Percentiles rank a stretch among this genome's conserved stretches.
Conservation (phyloP, 1,139 yeast species). For the Groenewaldozyma sp. region DNA sequence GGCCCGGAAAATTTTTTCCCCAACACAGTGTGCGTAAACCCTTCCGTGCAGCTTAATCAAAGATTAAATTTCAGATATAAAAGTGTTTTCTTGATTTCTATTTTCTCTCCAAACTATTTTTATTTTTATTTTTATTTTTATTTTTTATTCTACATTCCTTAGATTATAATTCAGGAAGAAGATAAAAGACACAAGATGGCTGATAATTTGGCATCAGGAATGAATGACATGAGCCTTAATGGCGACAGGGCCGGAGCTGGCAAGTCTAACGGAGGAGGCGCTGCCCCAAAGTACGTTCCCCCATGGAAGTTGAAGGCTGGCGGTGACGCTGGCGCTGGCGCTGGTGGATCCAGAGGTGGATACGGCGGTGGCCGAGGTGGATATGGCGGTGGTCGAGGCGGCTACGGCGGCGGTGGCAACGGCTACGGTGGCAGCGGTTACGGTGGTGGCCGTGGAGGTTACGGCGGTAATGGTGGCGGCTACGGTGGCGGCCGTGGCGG, state of each 20-base stretch:
- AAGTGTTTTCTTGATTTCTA: not conserved
- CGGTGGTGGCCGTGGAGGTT: conserved; percentile 24
- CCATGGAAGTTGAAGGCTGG: conserved; percentile 37
- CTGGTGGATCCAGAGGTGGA: conserved; percentile 16
- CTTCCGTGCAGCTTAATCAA: no score
- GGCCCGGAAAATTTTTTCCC: no score
- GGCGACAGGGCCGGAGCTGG: conserved; percentile 19
- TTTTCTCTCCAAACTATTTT: conserved; percentile 3
- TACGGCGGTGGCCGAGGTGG: conserved; percentile 20
- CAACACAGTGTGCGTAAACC: no score
- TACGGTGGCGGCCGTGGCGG: conserved; percentile 22
- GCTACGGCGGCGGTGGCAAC: conserved; percentile 25
- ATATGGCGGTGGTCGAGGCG: conserved; percentile 17
- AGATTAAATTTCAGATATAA: no score
- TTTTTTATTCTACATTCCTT: not conserved
- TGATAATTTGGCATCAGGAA: conserved; percentile 35
- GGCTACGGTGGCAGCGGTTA: conserved; percentile 21
- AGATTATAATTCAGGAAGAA: conserved; percentile 1
- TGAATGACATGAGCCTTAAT: conserved; percentile 36
- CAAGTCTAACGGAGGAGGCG: conserved; percentile 6
- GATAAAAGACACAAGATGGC: conserved; percentile 28
- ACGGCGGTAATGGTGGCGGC: conserved; percentile 23
- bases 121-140: conserved; percentile 1
- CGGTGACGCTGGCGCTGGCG: conserved; percentile 27
- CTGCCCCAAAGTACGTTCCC: conserved; percentile 44